Conservation (phyloP, 345 rosid genomes). For the Lenwebbia sp. region DNA sequence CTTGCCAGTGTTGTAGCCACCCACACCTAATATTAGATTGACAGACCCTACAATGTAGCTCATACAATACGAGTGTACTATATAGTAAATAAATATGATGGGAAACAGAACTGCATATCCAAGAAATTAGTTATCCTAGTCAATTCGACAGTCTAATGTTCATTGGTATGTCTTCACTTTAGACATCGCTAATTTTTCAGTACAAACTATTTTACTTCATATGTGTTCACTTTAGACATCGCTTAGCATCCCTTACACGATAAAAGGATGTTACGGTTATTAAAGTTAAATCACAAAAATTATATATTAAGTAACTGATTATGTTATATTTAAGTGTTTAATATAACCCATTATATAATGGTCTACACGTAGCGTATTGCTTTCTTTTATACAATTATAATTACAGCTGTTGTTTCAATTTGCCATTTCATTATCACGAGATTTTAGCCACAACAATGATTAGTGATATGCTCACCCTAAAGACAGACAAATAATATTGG, state of each 20-base stretch:
- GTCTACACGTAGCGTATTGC: not conserved
- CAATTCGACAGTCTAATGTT: not conserved
- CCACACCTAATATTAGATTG: not conserved
- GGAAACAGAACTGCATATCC: not conserved
- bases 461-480: not conserved
- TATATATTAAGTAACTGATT: not conserved
- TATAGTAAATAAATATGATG: not conserved
- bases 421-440: not conserved
- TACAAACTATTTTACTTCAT: accelerated
- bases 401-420: not conserved
- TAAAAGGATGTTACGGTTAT: not conserved
- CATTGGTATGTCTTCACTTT: not conserved
- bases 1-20: not conserved
- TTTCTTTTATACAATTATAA: not conserved
- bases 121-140: not conserved
- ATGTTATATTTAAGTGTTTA: not conserved
- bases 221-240: not conserved
- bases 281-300: not conserved
- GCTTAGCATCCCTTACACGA: not conserved
- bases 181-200: not conserved
- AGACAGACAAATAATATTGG: not conserved
- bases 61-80: not conserved
- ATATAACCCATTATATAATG: not conserved
- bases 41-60: not conserved
- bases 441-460: not conserved